Evolutionary conservation across 2,329 filamentous ascomycete genomes (phyloP).

Genomic region (Biscogniauxia marginata): DNA sequence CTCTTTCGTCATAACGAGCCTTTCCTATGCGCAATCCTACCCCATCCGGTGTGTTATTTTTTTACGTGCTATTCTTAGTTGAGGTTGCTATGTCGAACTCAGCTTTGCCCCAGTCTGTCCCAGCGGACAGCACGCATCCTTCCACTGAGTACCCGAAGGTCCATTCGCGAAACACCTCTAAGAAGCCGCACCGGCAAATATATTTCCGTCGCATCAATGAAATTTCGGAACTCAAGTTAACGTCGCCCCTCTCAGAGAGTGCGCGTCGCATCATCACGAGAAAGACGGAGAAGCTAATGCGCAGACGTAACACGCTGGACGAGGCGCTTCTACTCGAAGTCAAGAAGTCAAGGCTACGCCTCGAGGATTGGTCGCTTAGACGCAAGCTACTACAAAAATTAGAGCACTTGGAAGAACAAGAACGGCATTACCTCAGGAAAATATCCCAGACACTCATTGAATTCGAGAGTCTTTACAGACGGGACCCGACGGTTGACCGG

Average conservation of each 20-base stretch:
- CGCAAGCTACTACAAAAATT: conserved; percentile 13
- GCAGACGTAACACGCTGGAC: conserved; percentile 20
- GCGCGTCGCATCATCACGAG: conserved; percentile 9
- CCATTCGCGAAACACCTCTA: conserved; percentile 1
- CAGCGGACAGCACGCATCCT: not conserved
- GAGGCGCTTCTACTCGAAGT: conserved; percentile 11
- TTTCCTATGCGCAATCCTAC: not conserved
- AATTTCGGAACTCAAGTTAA: conserved; percentile 6
- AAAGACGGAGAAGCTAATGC: conserved; percentile 18
- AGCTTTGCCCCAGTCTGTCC: not conserved
- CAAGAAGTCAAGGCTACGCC: conserved; percentile 4
- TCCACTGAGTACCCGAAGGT: not conserved
- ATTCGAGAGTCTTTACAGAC: conserved; percentile 13
- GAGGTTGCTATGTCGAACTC: not conserved
- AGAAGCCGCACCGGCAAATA: conserved; percentile 1
- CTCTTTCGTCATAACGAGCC: too few species aligned
- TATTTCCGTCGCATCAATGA: not conserved
- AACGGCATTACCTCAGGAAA: conserved; percentile 12
- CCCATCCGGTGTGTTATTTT: too few species aligned
- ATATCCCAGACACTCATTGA: conserved; percentile 8
- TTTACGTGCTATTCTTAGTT: not conserved
- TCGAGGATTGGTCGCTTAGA: conserved; percentile 12
- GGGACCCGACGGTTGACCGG: conserved; percentile 13
- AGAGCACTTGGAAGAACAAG: conserved; percentile 12
- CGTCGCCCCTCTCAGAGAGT: conserved; percentile 14